Evolutionary conservation across 768 basidiomycete species (phyloP).

Genomic region (Lactifluus rugatus): DNA sequence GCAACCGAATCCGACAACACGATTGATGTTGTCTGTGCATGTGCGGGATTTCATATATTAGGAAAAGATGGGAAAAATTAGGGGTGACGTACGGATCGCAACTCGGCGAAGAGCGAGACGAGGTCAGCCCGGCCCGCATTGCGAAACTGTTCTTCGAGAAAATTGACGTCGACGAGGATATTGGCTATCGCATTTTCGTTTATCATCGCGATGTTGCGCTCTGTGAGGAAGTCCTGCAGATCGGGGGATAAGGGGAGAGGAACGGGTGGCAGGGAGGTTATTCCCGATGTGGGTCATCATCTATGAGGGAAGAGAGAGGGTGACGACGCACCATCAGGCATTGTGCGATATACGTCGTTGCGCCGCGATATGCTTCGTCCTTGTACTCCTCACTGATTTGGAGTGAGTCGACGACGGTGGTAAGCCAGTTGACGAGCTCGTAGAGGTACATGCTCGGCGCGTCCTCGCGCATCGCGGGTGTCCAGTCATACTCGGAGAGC

Average conservation of each 20-base stretch:
- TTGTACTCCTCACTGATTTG: conserved; percentile 78
- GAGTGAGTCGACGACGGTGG: conserved; percentile 87
- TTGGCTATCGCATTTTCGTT: conserved; percentile 89
- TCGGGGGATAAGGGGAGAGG: background rate
- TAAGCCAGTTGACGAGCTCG: conserved; percentile 93
- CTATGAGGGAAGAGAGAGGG: background rate
- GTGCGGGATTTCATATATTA: background rate
- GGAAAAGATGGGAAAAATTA: background rate
- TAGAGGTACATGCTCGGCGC: conserved; percentile 90
- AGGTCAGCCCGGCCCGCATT: conserved; percentile 65
- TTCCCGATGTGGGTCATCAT: no score
- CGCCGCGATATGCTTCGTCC: conserved; percentile 81
- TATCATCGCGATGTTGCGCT: conserved; percentile 63
- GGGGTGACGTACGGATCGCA: conserved; percentile 53
- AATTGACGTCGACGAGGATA: conserved; percentile 75
- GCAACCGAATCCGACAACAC: conserved; percentile 64
- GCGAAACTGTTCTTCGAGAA: conserved; percentile 80
- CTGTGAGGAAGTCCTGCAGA: conserved; percentile 63
- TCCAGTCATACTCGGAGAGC: conserved; percentile 92
- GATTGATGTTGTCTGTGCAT: conserved; percentile 54
- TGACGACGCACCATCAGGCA: conserved; percentile 66
- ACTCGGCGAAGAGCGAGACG: conserved; percentile 62
- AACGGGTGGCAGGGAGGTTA: no score
- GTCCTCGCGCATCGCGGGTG: conserved; percentile 55
- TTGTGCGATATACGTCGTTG: conserved; percentile 79